Percentiles rank a stretch among this genome's conserved stretches.
Conservation (phyloP, 2,329 filamentous ascomycete species). For the Diaporthe sp. region DNA sequence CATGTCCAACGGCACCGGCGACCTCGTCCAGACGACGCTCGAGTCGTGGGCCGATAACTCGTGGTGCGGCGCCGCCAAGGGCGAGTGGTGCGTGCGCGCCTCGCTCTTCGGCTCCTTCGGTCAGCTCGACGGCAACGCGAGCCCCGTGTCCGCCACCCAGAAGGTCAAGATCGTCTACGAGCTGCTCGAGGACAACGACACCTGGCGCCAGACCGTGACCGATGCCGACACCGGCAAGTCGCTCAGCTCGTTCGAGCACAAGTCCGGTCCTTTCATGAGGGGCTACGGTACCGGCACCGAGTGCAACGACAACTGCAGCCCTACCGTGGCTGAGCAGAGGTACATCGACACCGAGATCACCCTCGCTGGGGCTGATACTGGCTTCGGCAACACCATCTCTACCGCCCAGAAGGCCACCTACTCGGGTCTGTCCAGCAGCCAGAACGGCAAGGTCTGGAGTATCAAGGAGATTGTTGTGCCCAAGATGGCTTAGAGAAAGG, state of each 20-base stretch:
- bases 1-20: conserved; percentile 59
- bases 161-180: conserved; percentile 43
- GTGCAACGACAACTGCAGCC: conserved; percentile 52
- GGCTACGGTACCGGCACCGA: conserved; percentile 56
- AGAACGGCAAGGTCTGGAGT: conserved; percentile 52
- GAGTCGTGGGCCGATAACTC: conserved; percentile 55
- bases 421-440: conserved; percentile 48
- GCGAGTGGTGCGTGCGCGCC: conserved; percentile 56
- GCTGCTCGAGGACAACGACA: conserved; percentile 42
- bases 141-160: conserved; percentile 21
- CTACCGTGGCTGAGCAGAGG: conserved; percentile 53
- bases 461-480: conserved; percentile 43
- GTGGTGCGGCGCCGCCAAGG: conserved; percentile 54
- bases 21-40: conserved; percentile 56
- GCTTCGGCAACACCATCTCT: conserved; percentile 46
- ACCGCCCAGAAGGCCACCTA: conserved; percentile 50
- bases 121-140: conserved; percentile 48
- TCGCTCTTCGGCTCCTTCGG: conserved; percentile 56
- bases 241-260: conserved; percentile 49
- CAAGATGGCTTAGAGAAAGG: not conserved
- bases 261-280: conserved; percentile 53
- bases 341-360: conserved; percentile 56
- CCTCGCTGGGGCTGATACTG: conserved; percentile 48
- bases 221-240: conserved; percentile 50
- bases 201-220: conserved; percentile 47